These are phyloP conservation scores for Aspergillus fijiensis DNA, from an alignment of 2,329 filamentous ascomycete genomes.

Conservation along the genomic window DNA sequence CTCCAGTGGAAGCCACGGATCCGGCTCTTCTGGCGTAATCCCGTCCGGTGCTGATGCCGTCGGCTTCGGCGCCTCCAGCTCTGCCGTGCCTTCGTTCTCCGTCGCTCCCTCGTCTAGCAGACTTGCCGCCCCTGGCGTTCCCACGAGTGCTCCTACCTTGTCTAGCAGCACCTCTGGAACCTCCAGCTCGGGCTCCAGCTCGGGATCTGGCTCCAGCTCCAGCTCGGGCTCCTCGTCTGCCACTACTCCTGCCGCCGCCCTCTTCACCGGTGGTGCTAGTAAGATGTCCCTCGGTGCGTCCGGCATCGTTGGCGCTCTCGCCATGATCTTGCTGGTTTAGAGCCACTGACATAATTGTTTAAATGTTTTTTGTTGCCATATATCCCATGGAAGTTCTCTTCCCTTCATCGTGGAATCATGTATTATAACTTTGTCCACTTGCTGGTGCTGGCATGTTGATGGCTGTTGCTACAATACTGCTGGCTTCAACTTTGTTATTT, in stretches of 20 bases:
- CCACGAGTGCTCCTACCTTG: background rate
- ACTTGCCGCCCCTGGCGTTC: background rate
- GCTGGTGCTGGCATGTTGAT: background rate
- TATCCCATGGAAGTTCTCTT: background rate
- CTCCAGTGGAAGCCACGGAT: background rate
- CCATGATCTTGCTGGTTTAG: constrained; percentile 21
- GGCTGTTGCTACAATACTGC: background rate
- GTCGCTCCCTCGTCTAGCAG: background rate
- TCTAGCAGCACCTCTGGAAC: background rate
- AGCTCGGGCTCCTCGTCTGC: constrained; percentile 9
- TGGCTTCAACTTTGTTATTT: background rate
- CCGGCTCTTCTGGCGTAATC: background rate
- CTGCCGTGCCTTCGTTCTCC: background rate
- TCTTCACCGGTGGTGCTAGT: constrained; percentile 27
- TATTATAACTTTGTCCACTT: background rate
- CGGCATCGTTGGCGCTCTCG: constrained; percentile 17
- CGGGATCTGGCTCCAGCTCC: constrained; percentile 4
- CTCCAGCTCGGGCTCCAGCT: background rate
- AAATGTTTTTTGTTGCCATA: background rate
- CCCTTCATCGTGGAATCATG: background rate
- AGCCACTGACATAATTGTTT: background rate
- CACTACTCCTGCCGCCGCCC: constrained; percentile 17
- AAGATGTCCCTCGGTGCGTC: constrained; percentile 18
- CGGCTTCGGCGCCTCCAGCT: background rate
- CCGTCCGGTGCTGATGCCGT: background rate